These are phyloP conservation scores for Trichosporon sp. DNA, from an alignment of 1,284 basidiomycete genomes.

Conservation along the genomic window DNA sequence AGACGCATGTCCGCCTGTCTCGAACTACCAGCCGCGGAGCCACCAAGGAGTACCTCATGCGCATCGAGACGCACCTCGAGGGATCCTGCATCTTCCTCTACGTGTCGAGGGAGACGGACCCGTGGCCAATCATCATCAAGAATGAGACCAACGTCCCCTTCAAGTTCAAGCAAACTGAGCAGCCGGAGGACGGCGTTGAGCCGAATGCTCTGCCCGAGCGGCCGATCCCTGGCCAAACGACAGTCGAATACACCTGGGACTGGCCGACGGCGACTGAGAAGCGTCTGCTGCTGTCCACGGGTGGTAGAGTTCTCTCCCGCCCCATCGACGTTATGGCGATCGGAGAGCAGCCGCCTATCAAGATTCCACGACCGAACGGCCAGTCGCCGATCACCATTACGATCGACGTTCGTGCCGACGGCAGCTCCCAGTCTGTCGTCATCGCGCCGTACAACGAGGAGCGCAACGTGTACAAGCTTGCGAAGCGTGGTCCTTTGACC, in stretches of 20 bases:
- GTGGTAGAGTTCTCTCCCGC: conserved; percentile 64
- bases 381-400: conserved; percentile 70
- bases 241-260: conserved; percentile 83
- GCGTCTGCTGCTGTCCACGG: conserved; percentile 71
- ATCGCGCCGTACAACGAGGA: conserved; percentile 87
- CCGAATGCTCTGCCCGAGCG: conserved; percentile 51
- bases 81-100: conserved; percentile 88
- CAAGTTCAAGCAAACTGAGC: conserved; percentile 71
- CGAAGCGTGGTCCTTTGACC: conserved; percentile 54
- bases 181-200: conserved; percentile 52
- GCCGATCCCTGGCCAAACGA: conserved; percentile 36
- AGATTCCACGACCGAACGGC: conserved; percentile 59
- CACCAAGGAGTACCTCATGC: conserved; percentile 64
- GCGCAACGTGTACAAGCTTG: conserved; percentile 83
- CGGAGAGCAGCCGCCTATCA: conserved; percentile 87
- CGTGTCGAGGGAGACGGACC: conserved; percentile 67
- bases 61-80: conserved; percentile 81
- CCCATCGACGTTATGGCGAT: conserved; percentile 94
- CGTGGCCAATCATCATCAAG: conserved; percentile 89
- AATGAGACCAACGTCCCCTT: conserved; percentile 81
- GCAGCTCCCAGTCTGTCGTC: conserved; percentile 79
- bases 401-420: conserved; percentile 90
- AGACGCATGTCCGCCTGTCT: conserved; percentile 65
- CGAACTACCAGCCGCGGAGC: conserved; percentile 60
- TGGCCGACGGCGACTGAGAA: conserved; percentile 83